These are phyloP conservation scores for Tulasnella sp. DNA, from an alignment of 768 basidiomycete genomes.

Conservation along the genomic window DNA sequence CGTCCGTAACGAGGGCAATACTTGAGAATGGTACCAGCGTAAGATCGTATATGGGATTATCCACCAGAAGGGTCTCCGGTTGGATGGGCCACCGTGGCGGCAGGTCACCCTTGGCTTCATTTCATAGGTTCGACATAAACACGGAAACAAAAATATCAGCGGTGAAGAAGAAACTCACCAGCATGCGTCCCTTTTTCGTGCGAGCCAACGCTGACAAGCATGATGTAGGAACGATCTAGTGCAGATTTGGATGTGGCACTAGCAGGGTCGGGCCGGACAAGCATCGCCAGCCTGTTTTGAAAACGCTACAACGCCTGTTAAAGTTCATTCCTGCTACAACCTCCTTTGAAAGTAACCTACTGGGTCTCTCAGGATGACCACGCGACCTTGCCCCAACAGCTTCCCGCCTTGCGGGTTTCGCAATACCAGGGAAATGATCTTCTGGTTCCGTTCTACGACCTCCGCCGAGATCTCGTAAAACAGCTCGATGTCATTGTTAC, in stretches of 20 bases:
- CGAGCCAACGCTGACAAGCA: slow-evolving; percentile 62
- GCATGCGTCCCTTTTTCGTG: slow-evolving; percentile 48
- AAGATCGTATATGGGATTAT: slow-evolving; percentile 59
- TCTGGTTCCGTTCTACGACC: slow-evolving; percentile 54
- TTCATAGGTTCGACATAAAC: slow-evolving; percentile 33
- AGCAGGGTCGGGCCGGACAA: slow-evolving; percentile 59
- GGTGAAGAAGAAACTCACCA: slow-evolving; percentile 36
- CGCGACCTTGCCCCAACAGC: slow-evolving; percentile 60
- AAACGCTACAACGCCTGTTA: slow-evolving; percentile 56
- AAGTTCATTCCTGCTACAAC: background rate
- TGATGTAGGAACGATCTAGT: slow-evolving; percentile 45
- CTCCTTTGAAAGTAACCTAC: slow-evolving; percentile 40
- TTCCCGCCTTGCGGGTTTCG: slow-evolving; percentile 58
- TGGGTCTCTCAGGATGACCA: slow-evolving; percentile 73
- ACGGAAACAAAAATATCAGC: background rate
- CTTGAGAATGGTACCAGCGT: slow-evolving; percentile 57
- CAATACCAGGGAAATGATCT: slow-evolving; percentile 52
- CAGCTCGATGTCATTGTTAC: slow-evolving; percentile 59
- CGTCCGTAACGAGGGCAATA: slow-evolving; percentile 65
- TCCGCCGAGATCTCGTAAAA: slow-evolving; percentile 67
- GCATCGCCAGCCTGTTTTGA: slow-evolving; percentile 54
- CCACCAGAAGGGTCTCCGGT: slow-evolving; percentile 40
- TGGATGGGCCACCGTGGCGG: slow-evolving; percentile 73
- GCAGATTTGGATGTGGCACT: slow-evolving; percentile 26
- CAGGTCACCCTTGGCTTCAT: slow-evolving; percentile 47